Evolutionary conservation across 495 filamentous ascomycete species (phyloP), one percentile per base, ranked within the genome.

Genomic region (Talaromyces trachyspermus): DNA sequence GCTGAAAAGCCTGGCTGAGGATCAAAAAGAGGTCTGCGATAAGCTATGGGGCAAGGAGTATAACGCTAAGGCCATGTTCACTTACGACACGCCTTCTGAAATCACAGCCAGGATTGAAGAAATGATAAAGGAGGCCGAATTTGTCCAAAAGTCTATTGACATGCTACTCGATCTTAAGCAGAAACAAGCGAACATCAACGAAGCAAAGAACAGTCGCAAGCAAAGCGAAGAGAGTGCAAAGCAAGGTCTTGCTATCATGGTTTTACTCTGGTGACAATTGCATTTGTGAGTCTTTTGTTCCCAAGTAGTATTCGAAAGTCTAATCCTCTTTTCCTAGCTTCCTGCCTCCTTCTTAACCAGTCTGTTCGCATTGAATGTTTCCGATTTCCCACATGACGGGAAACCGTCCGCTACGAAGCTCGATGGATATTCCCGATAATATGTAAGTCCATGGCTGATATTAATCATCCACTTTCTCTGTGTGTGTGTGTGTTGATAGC

Each of bases 231-330:
- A 69, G 9, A 74, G 77, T 0, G 71, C 69, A 1, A 56, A 64
- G 22, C 79, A 83, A 48, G 64, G 66, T 12, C 71, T 78, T 39
- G 80, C 75, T 0, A 71, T 82, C 40, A 76, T 84, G 68, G 70
- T 80, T 0, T 83, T 83, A 83, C 79, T 2, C 69, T 80, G 38
- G 74, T 79, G 3, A 79, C 74, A 0, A 76, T 80, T 40, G 55
- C 80, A 26, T 81, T 80, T 65, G 63, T 83, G 17, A 38, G 54
- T 54, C 11, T 27, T 14, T 5, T 8, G 32, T 23, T n/a, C 5
- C 5, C 8, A 15, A 10, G 11, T 39, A 22, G 15, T 1, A 2
- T 2, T 17, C 12, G 18, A 1, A 25, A 22, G 11, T 29, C 2
- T n/a, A 8, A 20, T 23, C 5, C 0, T 7, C 9, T 43, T 23